Base-by-base conservation (phyloP, 768 basidiomycete species). In the Mycena floridula region DNA sequence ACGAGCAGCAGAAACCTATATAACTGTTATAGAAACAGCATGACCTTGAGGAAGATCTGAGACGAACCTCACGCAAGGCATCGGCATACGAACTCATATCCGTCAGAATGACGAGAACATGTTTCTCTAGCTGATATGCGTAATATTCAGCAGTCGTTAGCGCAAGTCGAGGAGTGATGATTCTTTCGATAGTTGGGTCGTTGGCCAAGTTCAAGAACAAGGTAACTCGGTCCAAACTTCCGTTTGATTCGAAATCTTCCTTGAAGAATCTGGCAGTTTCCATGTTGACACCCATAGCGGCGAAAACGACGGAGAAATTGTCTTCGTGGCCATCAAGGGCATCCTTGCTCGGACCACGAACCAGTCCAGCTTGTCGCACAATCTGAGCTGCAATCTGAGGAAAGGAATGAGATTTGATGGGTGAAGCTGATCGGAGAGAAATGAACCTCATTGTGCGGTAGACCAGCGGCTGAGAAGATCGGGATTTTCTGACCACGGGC, bases 271-370 rank as follows among this genome's bases (percentile, higher is more conserved):
- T 83, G 39, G 96, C 96, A 5, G 96, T 98, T 67, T 99, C 96
- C 93, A 96, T 96, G 73, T 99, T 99, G 48, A 95, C 96, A 78
- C 96, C 96, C 96, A 99, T 98, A 30, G 96, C 96, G 45, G 94
- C 96, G 62, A 98, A 99, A 39, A 98, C 96, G 59, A 99, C 94
- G 39, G 92, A 95, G 77, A 99, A 99, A 68, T 99, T 99, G 71
- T 99, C 95, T 73, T 96, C 95, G 67, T 98, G 95, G 45, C 93
- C 95, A 59, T 99, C 96, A 59, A 94, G 94, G 13, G 95, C 93
- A 57, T 89, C 92, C 67, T 98, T 98, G 38, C 89, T 92, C 6
- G 96, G 95, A 37, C 93, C 76, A 68, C 92, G 93, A 59, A 99
- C 96, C 48, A 99, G 73, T 50, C 95, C 96, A 26, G 96, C 90